Evolutionary conservation across 352 stramenopile species (phyloP).

Genomic region (Phytopythium mirpurense): DNA sequence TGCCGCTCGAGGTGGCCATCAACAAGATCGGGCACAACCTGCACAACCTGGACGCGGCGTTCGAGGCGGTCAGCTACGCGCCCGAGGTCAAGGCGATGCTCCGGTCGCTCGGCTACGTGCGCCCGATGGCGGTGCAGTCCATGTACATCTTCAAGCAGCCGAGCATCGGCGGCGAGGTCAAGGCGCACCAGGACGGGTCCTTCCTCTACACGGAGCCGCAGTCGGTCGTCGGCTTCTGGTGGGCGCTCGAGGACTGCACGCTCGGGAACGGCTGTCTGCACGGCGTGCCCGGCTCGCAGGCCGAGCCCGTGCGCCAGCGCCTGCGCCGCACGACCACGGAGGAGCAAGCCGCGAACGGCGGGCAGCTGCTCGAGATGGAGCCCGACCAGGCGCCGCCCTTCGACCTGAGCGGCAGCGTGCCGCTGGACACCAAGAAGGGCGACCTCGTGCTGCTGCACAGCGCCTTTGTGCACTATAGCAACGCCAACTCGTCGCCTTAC

Average conservation of each 20-base stretch:
- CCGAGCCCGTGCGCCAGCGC: constrained; percentile 79
- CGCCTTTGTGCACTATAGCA: constrained; percentile 93
- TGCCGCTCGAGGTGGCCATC: constrained; percentile 72
- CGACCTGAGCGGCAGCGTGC: constrained; percentile 47
- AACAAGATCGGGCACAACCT: constrained; percentile 97
- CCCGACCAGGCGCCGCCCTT: constrained; percentile 46
- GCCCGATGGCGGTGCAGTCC: constrained; percentile 89
- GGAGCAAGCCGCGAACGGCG: constrained; percentile 28
- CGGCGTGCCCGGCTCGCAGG: constrained; percentile 89
- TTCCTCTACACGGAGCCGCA: constrained; percentile 96
- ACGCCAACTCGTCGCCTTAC: constrained; percentile 86
- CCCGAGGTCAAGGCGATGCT: constrained; percentile 66
- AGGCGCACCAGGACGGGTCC: constrained; percentile 95
- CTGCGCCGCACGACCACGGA: constrained; percentile 68
- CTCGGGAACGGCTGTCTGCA: constrained; percentile 95
- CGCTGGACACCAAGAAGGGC: constrained; percentile 88
- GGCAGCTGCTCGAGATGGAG: constrained; percentile 55
- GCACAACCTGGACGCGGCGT: constrained; percentile 86
- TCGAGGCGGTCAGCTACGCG: constrained; percentile 84
- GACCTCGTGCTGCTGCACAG: constrained; percentile 92
- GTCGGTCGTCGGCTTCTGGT: constrained; percentile 94
- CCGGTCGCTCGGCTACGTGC: constrained; percentile 79
- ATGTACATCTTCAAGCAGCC: constrained; percentile 99
- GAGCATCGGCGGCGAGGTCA: constrained; percentile 90
- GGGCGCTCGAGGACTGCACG: constrained; percentile 94